phyloP scores from a whole-genome alignment of 805 yeast species.

The Wickerhamomyces alni region DNA sequence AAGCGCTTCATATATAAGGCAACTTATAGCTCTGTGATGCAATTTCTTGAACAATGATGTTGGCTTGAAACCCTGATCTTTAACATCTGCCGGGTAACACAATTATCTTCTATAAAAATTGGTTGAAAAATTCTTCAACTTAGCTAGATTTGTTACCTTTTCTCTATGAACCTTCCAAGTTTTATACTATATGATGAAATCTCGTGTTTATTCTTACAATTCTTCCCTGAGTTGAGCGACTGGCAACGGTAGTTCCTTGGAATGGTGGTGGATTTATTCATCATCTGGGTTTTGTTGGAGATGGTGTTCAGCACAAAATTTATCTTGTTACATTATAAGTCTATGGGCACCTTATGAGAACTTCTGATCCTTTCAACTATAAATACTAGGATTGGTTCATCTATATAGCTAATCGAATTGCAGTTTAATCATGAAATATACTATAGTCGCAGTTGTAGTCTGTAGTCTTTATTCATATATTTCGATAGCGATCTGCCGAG shows the following conservation, averaged over 20 bases:
- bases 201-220: constrained; percentile 24
- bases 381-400: not conserved
- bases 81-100: not conserved
- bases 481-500: too few relatives aligned
- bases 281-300: constrained; percentile 25
- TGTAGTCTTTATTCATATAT: too few relatives aligned
- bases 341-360: constrained; percentile 21
- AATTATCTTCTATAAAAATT: not conserved
- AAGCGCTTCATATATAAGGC: too few relatives aligned
- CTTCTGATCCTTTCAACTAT: constrained; percentile 26
- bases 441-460: not conserved
- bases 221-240: constrained; percentile 23
- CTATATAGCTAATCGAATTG: not conserved
- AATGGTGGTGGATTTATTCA: constrained; percentile 9
- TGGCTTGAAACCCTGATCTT: not conserved
- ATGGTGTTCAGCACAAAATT: constrained; percentile 24
- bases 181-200: constrained; percentile 28
- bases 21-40: too few relatives aligned
- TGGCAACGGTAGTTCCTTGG: constrained; percentile 14
- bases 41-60: too few relatives aligned
- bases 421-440: not conserved
- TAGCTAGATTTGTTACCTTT: constrained; percentile 1
- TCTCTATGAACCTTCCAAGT: constrained; percentile 27
- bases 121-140: constrained; percentile 1
- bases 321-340: constrained; percentile 23